Evolutionary conservation across 208 protist species (phyloP), one percentile per base, ranked within the genome.

Genomic region (Wallacemonas rigidus): DNA sequence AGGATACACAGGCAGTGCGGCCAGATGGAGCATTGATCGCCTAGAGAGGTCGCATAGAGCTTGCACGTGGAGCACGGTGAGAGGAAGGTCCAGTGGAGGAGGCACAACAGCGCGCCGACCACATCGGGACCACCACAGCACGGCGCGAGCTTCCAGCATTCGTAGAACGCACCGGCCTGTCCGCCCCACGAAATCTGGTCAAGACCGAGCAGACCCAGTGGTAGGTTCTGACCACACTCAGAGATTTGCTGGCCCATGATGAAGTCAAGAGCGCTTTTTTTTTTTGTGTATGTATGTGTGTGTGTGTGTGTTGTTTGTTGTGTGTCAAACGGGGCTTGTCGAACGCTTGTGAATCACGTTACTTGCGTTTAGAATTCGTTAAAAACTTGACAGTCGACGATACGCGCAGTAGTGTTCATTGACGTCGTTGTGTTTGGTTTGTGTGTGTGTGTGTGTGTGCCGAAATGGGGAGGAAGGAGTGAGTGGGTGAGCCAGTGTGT

Each of bases 1-100:
- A 86, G 75, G 45, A 86, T 78, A 62, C 79, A 91, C 75, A 89
- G 75, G 48, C 85, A 93, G 62, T 95, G 87, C 7, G 90, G 90
- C 80, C 81, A 91, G 11, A 91, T 44, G 0, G 81, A 73, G 61
- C 83, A 91, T 36, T 87, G 65, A 17, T 92, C 83, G 64, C 82
- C 79, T 7, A 93, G 81, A 14, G 83, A 90, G 1, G 81, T 83
- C 40, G 90, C 83, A 77, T 95, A 93, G 11, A 90, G 78, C 71
- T 93, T 92, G 53, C 83, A 88, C 51, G 75, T 44, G 15, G 74
- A 80, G 71, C 83, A 95, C 9, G 81, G 85, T 2, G 69, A 75
- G 40, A 68, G 62, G 50, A 64, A 85, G 26, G 61, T 80, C 82
- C 86, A 95, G 80, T 92, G 77, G 0, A 87, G 36, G 41, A 88